Conservation (phyloP, 2,329 filamentous ascomycete species). For the Trichophyton benhamiae region DNA sequence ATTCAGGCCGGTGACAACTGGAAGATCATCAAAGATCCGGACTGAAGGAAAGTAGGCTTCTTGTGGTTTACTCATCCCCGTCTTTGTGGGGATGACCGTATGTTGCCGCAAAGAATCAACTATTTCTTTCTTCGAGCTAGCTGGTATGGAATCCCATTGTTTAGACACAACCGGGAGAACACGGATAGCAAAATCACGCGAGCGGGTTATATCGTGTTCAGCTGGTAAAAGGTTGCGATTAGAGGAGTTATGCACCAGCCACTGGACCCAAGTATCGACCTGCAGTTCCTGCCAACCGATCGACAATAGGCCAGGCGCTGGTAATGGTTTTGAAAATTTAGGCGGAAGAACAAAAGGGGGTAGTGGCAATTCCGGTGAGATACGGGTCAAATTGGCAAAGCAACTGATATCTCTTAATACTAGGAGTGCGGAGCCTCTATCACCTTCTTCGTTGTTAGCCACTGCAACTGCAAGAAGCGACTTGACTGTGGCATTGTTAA, state of each 20-base stretch:
- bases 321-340: constrained; percentile 62
- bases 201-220: constrained; percentile 58
- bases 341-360: constrained; percentile 75
- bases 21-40: constrained; percentile 86
- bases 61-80: constrained; percentile 71
- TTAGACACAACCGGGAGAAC: constrained; percentile 74
- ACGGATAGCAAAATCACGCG: constrained; percentile 60
- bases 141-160: constrained; percentile 71
- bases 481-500: constrained; percentile 56
- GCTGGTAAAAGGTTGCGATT: constrained; percentile 44
- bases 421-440: constrained; percentile 54
- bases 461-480: constrained; percentile 61
- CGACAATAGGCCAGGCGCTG: constrained; percentile 55
- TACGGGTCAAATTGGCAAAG: constrained; percentile 64
- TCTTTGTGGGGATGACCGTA: constrained; percentile 76
- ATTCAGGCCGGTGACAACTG: constrained; percentile 62
- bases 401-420: constrained; percentile 62
- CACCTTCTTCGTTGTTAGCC: constrained; percentile 44
- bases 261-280: constrained; percentile 73
- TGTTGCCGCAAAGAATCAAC: constrained; percentile 52
- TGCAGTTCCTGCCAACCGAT: constrained; percentile 80
- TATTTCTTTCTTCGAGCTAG: constrained; percentile 53
- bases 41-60: constrained; percentile 92
- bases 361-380: constrained; percentile 68
- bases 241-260: constrained; percentile 56